Percentiles rank a stretch among this genome's conserved stretches.
These are phyloP conservation scores for Helicostylum pulchrum DNA, from an alignment of 192 early-diverging fungal species.

Conservation along the genomic window DNA sequence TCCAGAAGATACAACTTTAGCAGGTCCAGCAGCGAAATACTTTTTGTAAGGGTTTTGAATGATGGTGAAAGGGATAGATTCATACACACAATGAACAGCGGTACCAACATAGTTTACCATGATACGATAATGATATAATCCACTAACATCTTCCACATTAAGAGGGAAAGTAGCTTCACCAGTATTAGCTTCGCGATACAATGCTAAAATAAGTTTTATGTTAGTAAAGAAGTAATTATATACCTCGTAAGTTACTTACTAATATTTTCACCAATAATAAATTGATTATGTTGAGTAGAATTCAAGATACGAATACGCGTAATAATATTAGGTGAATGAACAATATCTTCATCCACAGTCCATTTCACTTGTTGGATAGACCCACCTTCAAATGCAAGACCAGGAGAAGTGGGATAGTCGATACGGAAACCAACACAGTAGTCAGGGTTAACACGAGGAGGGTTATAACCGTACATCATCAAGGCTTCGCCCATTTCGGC, in stretches of 20 bases:
- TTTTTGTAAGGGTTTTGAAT: conserved; percentile 23
- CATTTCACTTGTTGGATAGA: conserved; percentile 29
- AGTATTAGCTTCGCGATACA: conserved; percentile 22
- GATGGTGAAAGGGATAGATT: conserved; percentile 36
- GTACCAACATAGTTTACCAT: conserved; percentile 36
- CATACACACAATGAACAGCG: conserved; percentile 30
- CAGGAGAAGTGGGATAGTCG: conserved; percentile 30
- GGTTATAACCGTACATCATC: conserved; percentile 33
- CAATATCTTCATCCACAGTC: conserved; percentile 31
- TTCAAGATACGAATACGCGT: conserved; percentile 39
- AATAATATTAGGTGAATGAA: conserved; percentile 28
- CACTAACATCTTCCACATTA: conserved; percentile 23
- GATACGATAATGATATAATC: conserved; percentile 37
- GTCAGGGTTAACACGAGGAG: conserved; percentile 35
- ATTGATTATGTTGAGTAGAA: conserved; percentile 35
- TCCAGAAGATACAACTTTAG: background rate
- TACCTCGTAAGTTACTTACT: conserved; percentile 11
- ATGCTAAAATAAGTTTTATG: conserved; percentile 9
- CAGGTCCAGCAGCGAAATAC: conserved; percentile 11
- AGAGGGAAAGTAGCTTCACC: conserved; percentile 21
- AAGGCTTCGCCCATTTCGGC: conserved; percentile 29
- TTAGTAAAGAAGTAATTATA: background rate
- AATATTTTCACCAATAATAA: conserved; percentile 34
- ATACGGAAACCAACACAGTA: conserved; percentile 33
- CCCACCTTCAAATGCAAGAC: conserved; percentile 23